Percentiles rank a stretch among this genome's conserved stretches.
Conservation (phyloP, 1,139 yeast genomes). For the Candida frijolesensis region DNA sequence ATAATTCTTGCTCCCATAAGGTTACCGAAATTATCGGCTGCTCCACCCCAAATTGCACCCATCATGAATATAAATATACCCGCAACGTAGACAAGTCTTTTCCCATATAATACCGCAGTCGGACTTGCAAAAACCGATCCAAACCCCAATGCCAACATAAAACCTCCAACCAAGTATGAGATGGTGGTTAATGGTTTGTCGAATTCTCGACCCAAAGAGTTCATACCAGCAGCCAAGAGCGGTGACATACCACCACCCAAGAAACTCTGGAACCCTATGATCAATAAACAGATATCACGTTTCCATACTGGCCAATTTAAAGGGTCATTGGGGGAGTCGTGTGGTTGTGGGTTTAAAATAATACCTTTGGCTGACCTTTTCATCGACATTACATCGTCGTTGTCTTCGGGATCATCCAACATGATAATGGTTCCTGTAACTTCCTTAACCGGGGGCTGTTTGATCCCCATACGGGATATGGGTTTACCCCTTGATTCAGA, state of each 20-base stretch:
- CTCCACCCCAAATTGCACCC: constrained; percentile 60
- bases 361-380: constrained; percentile 55
- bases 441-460: constrained; percentile 39
- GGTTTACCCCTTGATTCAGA: not conserved
- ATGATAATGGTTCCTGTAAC: constrained; percentile 52
- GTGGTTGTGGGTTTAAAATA: constrained; percentile 73
- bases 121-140: constrained; percentile 64
- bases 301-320: constrained; percentile 70
- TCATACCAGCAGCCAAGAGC: constrained; percentile 59
- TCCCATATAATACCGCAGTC: constrained; percentile 61
- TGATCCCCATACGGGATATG: constrained; percentile 33
- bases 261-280: constrained; percentile 60
- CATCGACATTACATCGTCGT: constrained; percentile 21
- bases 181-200: constrained; percentile 42
- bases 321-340: constrained; percentile 76
- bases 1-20: constrained; percentile 60
- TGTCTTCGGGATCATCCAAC: constrained; percentile 29
- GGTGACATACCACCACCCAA: constrained; percentile 69
- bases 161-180: constrained; percentile 60
- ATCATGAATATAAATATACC: constrained; percentile 53
- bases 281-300: constrained; percentile 53
- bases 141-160: constrained; percentile 59
- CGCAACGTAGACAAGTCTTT: constrained; percentile 53
- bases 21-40: constrained; percentile 48
- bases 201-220: constrained; percentile 44